Evolutionary conservation across 2,329 filamentous ascomycete genomes (phyloP).

Genomic region (Trichoderma sp.): DNA sequence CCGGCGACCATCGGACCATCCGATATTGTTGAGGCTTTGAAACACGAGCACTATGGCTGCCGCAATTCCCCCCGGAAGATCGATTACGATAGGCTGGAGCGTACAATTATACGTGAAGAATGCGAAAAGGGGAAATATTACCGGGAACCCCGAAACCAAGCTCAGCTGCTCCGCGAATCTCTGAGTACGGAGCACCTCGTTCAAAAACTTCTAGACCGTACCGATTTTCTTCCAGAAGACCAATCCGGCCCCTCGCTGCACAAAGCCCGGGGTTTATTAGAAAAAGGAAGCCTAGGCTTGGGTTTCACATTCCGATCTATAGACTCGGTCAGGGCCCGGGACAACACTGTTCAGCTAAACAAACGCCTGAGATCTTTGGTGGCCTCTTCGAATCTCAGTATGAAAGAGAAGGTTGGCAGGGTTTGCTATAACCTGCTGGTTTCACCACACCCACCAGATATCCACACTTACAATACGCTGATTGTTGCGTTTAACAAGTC

Average conservation of each 20-base stretch:
- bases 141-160: constrained; percentile 34
- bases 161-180: constrained; percentile 38
- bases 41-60: constrained; percentile 38
- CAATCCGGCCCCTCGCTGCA: constrained; percentile 37
- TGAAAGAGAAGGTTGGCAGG: constrained; percentile 44
- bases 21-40: constrained; percentile 37
- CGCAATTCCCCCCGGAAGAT: constrained; percentile 31
- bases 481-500: constrained; percentile 65
- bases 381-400: constrained; percentile 32
- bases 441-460: constrained; percentile 63
- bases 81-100: constrained; percentile 41
- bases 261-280: constrained; percentile 37
- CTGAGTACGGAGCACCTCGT: constrained; percentile 37
- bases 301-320: constrained; percentile 38
- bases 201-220: constrained; percentile 39
- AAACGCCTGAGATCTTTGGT: constrained; percentile 39
- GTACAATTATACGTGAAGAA: constrained; percentile 39
- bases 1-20: constrained; percentile 38
- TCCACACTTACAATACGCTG: constrained; percentile 72
- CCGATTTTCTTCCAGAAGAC: constrained; percentile 34
- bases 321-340: constrained; percentile 35
- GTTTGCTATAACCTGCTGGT: constrained; percentile 70
- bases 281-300: constrained; percentile 18
- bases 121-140: constrained; percentile 29
- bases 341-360: constrained; percentile 39